Percentiles rank a stretch among this genome's conserved stretches.
phyloP scores from a whole-genome alignment of 768 basidiomycete species.

The Panaeolus cyanescens region DNA sequence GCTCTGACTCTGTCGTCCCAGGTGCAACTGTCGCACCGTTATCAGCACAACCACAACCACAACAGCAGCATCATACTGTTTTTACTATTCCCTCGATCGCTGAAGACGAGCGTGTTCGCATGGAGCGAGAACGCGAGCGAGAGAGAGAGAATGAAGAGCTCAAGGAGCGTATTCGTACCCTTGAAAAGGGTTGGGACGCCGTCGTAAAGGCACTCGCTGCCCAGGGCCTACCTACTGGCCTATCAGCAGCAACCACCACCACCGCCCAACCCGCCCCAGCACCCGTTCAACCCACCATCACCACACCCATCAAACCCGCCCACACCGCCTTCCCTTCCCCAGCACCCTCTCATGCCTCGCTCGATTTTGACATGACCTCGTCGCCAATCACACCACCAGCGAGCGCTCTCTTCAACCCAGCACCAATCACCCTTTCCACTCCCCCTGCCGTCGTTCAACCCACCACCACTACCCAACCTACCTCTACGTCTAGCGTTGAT shows the following conservation, averaged over 20 bases:
- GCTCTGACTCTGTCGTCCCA: slow-evolving; percentile 19
- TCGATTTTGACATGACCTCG: slow-evolving; percentile 28
- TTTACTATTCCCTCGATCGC: slow-evolving; percentile 20
- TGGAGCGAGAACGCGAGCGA: slow-evolving; percentile 47
- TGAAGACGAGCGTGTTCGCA: slow-evolving; percentile 32
- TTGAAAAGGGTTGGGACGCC: slow-evolving; percentile 81
- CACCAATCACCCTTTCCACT: slow-evolving; percentile 26
- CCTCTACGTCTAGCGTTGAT: slow-evolving; percentile 38
- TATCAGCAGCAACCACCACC: slow-evolving; percentile 27
- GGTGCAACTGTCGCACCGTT: slow-evolving; percentile 24
- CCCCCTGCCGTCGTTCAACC: slow-evolving; percentile 37
- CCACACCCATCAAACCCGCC: slow-evolving; percentile 22
- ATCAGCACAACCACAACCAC: slow-evolving; percentile 2
- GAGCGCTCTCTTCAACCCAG: slow-evolving; percentile 14
- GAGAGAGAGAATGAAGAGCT: slow-evolving; percentile 78
- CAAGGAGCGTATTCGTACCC: slow-evolving; percentile 72
- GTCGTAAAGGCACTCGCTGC: slow-evolving; percentile 74
- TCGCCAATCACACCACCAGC: slow-evolving; percentile 16
- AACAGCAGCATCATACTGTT: slow-evolving; percentile 1
- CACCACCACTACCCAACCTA: slow-evolving; percentile 27
- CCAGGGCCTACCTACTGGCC: slow-evolving; percentile 60
- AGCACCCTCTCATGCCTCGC: slow-evolving; percentile 41
- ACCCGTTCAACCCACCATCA: slow-evolving; percentile 27
- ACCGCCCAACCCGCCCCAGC: slow-evolving; percentile 24
- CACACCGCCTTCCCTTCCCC: slow-evolving; percentile 40